Evolutionary conservation across 768 basidiomycete species (phyloP).

Genomic region (Trametes villosa): DNA sequence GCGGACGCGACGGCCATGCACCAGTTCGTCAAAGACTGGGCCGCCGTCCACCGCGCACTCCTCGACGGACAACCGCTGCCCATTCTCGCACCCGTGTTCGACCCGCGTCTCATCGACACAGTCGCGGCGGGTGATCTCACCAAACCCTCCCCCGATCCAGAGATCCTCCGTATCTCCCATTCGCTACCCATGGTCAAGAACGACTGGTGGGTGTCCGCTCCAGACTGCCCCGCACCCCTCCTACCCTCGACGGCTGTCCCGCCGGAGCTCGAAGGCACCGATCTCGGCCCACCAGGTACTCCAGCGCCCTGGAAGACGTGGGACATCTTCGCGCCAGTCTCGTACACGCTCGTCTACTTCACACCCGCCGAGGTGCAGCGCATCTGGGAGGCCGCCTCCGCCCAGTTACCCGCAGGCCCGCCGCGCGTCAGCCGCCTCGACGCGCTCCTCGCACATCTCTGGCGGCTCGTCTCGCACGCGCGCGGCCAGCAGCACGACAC

Average conservation of each 20-base stretch:
- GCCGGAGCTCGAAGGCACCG: slow-evolving; percentile 4
- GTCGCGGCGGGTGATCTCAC: slow-evolving; percentile 40
- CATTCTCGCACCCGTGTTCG: slow-evolving; percentile 33
- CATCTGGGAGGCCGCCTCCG: slow-evolving; percentile 37
- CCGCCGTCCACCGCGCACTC: slow-evolving; percentile 31
- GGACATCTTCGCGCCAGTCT: slow-evolving; percentile 14
- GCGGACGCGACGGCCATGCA: slow-evolving; percentile 43
- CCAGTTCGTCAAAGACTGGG: slow-evolving; percentile 43
- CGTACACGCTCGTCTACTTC: slow-evolving; percentile 18
- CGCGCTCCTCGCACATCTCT: slow-evolving; percentile 42
- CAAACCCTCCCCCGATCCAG: slow-evolving; percentile 25
- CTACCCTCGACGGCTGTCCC: not conserved
- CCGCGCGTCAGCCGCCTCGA: slow-evolving; percentile 39
- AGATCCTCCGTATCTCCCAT: slow-evolving; percentile 27
- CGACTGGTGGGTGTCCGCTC: slow-evolving; percentile 19
- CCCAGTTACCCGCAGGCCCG: not conserved
- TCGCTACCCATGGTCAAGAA: slow-evolving; percentile 13
- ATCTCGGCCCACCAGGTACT: not conserved
- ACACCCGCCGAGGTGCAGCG: slow-evolving; percentile 31
- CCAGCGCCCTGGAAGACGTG: slow-evolving; percentile 17
- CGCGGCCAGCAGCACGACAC: slow-evolving; percentile 28
- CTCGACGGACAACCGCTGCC: slow-evolving; percentile 14
- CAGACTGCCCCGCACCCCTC: slow-evolving; percentile 11
- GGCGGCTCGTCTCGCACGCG: slow-evolving; percentile 40
- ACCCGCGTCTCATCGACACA: slow-evolving; percentile 36